These are phyloP conservation scores for Clathrospora elynae DNA, from an alignment of 2,329 filamentous ascomycete species.

Conservation along the genomic window DNA sequence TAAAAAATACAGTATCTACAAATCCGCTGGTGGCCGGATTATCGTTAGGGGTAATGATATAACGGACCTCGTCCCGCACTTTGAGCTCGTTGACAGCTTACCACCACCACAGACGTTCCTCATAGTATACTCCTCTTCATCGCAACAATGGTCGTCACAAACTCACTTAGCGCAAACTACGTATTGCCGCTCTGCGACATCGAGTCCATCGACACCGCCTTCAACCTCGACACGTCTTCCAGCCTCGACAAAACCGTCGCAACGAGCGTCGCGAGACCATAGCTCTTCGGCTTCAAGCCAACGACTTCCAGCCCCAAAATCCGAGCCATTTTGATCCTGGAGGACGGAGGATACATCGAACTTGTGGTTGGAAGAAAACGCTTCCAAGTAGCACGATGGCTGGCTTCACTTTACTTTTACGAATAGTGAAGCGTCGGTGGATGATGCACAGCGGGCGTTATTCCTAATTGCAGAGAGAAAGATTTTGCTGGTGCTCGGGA, in stretches of 20 bases:
- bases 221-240: constrained; percentile 4
- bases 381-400: constrained; percentile 24
- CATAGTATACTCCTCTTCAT: background rate
- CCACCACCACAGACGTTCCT: background rate
- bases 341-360: constrained; percentile 26
- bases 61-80: background rate
- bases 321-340: constrained; percentile 19
- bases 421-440: constrained; percentile 19
- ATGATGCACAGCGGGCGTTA: constrained; percentile 21
- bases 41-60: constrained; percentile 7
- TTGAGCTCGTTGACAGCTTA: background rate
- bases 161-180: constrained; percentile 6
- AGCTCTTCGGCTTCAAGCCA: constrained; percentile 22
- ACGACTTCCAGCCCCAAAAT: background rate
- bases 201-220: constrained; percentile 17
- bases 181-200: constrained; percentile 15
- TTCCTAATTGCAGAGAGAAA: constrained; percentile 10
- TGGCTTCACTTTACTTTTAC: too few species aligned
- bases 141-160: constrained; percentile 1
- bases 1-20: too few species aligned
- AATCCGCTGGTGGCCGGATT: too few species aligned
- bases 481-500: background rate
- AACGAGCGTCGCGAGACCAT: constrained; percentile 18
- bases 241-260: constrained; percentile 19
- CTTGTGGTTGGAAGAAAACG: constrained; percentile 30